phyloP scores from a whole-genome alignment of 768 basidiomycete species.

The Pleurotus ostreatus region DNA sequence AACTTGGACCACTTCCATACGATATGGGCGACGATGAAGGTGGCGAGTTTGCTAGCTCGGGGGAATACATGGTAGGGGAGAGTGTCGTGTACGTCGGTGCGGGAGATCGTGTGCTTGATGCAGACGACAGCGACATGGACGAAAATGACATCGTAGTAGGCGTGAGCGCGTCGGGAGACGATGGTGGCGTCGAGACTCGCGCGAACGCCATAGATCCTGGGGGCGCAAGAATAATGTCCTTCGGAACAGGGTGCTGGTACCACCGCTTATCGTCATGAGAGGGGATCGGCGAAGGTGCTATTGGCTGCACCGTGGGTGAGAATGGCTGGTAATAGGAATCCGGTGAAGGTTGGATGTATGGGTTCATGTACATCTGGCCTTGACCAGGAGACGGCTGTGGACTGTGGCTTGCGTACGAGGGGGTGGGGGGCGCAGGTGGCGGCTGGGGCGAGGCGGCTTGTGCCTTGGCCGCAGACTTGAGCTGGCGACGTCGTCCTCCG shows the following conservation, averaged over 20 bases:
- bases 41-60: not conserved
- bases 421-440: not conserved
- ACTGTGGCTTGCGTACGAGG: not conserved
- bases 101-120: slow-evolving; percentile 1
- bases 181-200: not conserved
- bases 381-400: not conserved
- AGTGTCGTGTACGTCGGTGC: not conserved
- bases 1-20: not conserved
- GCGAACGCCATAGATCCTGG: not conserved
- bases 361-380: not conserved
- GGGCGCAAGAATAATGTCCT: not conserved
- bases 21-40: not conserved
- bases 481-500: slow-evolving; percentile 2
- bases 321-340: slow-evolving; percentile 3
- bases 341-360: not conserved
- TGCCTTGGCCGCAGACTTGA: not conserved
- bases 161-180: not conserved
- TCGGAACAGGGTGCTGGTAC: not conserved
- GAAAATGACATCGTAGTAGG: slow-evolving; percentile 4
- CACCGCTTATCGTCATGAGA: slow-evolving; percentile 4
- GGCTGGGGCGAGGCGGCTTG: not conserved
- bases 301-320: not conserved
- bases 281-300: not conserved
- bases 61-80: not conserved
- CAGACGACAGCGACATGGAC: slow-evolving; percentile 3